Evolutionary conservation across 2,329 filamentous ascomycete species (phyloP).

Genomic region (Herpotrichia juniperi): DNA sequence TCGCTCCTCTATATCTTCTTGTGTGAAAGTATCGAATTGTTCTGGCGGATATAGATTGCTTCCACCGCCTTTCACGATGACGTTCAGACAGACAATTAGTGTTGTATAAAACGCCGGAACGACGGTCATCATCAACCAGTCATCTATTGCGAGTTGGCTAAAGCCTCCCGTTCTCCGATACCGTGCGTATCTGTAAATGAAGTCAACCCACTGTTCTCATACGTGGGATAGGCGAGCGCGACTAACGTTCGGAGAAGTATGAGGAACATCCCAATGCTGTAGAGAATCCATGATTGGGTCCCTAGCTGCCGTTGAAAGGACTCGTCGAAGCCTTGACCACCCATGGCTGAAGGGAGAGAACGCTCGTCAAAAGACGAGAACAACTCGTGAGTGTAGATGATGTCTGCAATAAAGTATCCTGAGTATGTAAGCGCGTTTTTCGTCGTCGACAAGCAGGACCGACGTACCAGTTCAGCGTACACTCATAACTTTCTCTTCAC

Average conservation of each 20-base stretch:
- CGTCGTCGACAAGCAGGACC: background rate
- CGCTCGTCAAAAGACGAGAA: too few species aligned
- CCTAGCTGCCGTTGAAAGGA: constrained; percentile 26
- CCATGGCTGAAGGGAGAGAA: constrained; percentile 4
- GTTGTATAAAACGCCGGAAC: constrained; percentile 46
- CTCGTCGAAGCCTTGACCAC: constrained; percentile 18
- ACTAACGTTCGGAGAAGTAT: constrained; percentile 36
- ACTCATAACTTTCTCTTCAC: background rate
- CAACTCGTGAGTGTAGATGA: constrained; percentile 2
- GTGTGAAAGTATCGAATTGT: constrained; percentile 42
- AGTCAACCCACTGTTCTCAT: background rate
- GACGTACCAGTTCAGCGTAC: background rate
- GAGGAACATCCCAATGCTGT: constrained; percentile 34
- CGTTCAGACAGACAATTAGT: constrained; percentile 50
- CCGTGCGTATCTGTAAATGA: constrained; percentile 27
- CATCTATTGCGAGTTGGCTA: constrained; percentile 27
- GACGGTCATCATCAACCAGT: constrained; percentile 38
- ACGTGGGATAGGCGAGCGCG: background rate
- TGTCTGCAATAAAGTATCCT: background rate
- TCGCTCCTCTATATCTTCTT: constrained; percentile 47
- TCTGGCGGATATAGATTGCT: constrained; percentile 51
- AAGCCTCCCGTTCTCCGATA: constrained; percentile 29
- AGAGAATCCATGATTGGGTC: constrained; percentile 35
- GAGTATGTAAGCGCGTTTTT: background rate
- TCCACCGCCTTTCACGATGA: constrained; percentile 49